Evolutionary conservation across 2,329 filamentous ascomycete genomes (phyloP).

Genomic region (Xylariaceae sp.): DNA sequence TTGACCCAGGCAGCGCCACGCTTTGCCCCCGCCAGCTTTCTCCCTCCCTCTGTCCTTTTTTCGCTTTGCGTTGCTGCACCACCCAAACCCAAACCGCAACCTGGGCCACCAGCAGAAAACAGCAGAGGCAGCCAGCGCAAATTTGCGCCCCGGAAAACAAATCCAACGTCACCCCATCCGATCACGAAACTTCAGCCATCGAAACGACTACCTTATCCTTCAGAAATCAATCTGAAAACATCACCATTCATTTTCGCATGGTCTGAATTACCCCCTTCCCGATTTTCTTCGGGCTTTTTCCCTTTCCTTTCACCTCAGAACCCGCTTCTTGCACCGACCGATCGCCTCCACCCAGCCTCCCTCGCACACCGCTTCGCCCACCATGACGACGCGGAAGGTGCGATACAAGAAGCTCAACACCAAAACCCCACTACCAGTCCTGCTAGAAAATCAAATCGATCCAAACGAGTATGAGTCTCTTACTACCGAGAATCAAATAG

Average conservation of each 20-base stretch:
- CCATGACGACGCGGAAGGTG: conserved; percentile 65
- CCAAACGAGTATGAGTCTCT: conserved; percentile 80
- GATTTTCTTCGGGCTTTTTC: conserved; percentile 61
- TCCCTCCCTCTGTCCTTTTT: no score
- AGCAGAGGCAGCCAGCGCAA: conserved; percentile 31
- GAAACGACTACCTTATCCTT: conserved; percentile 47
- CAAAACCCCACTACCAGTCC: conserved; percentile 81
- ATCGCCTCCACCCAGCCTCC: conserved; percentile 23
- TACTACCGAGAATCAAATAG: conserved; percentile 78
- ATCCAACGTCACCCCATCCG: conserved; percentile 53
- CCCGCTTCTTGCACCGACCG: conserved; percentile 24
- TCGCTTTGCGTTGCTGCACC: no score
- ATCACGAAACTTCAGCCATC: conserved; percentile 43
- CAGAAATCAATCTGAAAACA: conserved; percentile 53
- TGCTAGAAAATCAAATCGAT: conserved; percentile 89
- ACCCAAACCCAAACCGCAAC: neutral
- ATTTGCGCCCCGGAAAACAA: conserved; percentile 50
- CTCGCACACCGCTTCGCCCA: conserved; percentile 30
- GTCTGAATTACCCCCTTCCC: conserved; percentile 57
- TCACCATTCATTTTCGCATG: conserved; percentile 47
- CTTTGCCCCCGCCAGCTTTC: no score
- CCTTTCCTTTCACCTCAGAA: conserved; percentile 35
- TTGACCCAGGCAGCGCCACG: no score
- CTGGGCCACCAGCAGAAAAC: neutral
- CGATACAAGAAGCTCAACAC: conserved; percentile 88